Evolutionary conservation across 108 stramenopile genomes (phyloP).

Genomic region (Fragilaria radians): DNA sequence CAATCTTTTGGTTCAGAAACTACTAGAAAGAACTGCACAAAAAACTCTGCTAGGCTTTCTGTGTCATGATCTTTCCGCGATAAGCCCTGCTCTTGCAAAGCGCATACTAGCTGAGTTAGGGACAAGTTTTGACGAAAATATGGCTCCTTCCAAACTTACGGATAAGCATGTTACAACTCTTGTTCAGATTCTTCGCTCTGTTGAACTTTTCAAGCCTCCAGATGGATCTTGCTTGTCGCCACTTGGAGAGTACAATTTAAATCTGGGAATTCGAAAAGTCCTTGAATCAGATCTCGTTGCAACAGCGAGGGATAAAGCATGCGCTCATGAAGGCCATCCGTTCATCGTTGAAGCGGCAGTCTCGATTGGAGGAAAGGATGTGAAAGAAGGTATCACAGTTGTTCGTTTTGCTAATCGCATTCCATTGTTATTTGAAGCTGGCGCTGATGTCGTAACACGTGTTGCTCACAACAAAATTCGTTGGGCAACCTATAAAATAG

Average conservation of each 20-base stretch:
- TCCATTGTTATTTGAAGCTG: conserved; percentile 93
- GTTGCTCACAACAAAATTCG: conserved; percentile 84
- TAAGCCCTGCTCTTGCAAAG: conserved; percentile 53
- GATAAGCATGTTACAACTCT: conserved; percentile 76
- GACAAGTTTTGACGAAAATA: conserved; percentile 33
- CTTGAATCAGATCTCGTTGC: conserved; percentile 84
- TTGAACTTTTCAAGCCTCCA: conserved; percentile 82
- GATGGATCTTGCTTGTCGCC: conserved; percentile 88
- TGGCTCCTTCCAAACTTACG: conserved; percentile 39
- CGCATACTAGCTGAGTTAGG: conserved; percentile 60
- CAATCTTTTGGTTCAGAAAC: conserved; percentile 90
- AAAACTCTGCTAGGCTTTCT: conserved; percentile 78
- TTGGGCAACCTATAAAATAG: conserved; percentile 93
- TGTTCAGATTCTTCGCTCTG: conserved; percentile 74
- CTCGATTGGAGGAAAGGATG: conserved; percentile 86
- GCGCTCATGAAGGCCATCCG: conserved; percentile 91
- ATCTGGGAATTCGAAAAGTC: conserved; percentile 92
- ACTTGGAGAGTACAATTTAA: conserved; percentile 96
- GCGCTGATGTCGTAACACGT: conserved; percentile 89
- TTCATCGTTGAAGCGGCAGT: conserved; percentile 97
- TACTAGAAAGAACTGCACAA: conserved; percentile 63
- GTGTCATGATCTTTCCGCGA: conserved; percentile 58
- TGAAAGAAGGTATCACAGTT: conserved; percentile 89
- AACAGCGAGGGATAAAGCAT: conserved; percentile 64
- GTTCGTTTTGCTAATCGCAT: conserved; percentile 97